A percentile compares a stretch with the other conserved stretches of the same genome.
Evolutionary conservation across 148 eudicot genomes (phyloP).

Genomic region (Pharnaceum exiguum): DNA sequence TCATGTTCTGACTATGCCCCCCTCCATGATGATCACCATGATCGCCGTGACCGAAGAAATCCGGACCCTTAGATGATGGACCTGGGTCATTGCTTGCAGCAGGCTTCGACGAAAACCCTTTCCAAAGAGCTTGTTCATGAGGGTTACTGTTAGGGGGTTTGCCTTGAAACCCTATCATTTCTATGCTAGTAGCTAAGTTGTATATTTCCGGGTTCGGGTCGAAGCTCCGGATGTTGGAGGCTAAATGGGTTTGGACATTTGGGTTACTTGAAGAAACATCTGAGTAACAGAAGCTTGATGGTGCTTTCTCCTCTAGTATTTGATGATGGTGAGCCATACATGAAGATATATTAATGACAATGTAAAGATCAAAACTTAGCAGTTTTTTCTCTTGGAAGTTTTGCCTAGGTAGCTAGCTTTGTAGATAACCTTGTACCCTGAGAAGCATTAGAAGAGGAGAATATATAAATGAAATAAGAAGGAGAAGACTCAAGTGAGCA

Average conservation of each 20-base stretch:
- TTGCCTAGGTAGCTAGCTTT: neutral
- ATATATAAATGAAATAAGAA: too few relatives aligned
- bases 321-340: conserved; percentile 24
- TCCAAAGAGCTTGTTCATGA: conserved; percentile 21
- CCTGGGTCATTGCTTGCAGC: conserved; percentile 5
- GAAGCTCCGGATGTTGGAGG: conserved; percentile 24
- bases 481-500: too few relatives aligned
- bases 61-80: neutral
- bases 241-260: conserved; percentile 23
- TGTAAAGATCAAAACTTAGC: neutral
- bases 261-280: conserved; percentile 17
- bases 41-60: conserved; percentile 19
- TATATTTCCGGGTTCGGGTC: conserved; percentile 53
- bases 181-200: conserved; percentile 45
- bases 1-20: neutral
- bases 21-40: neutral
- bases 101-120: conserved; percentile 19
- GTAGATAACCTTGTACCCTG: neutral
- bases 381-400: neutral
- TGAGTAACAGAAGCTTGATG: conserved; percentile 29
- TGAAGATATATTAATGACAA: neutral
- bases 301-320: conserved; percentile 21
- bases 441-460: too few relatives aligned
- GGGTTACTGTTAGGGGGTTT: conserved; percentile 11
- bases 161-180: conserved; percentile 56